Evolutionary conservation across 2,329 filamentous ascomycete genomes (phyloP), one percentile per base, ranked within the genome.

Genomic region (Talaromyces sp.): DNA sequence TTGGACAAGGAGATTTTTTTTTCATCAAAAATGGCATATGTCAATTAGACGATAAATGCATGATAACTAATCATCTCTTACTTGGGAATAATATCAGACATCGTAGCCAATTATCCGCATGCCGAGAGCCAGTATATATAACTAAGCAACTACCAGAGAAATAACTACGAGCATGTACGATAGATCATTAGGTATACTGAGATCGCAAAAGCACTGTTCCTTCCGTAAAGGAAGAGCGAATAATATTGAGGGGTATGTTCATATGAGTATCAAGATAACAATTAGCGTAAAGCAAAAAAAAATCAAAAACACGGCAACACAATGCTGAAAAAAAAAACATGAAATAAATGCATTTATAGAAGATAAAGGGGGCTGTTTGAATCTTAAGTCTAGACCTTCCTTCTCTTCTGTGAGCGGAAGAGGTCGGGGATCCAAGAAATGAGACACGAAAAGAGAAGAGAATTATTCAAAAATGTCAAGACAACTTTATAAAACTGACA

Each of bases 221-320:
- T 62, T 49, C 59, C 59, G 10, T 14, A 37, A 52, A 16, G 31
- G 39, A 62, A 62, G 33, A 60, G 57, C 11, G 8, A 62, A 37
- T 50, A 62, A 24, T 39, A 52, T 62, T 50, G 33, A 50, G 31
- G 41, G 47, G 43, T 62, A 62, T 59, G 56, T 45, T 59, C 52
- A 31, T 45, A 59, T 19, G 37, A 43, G 22, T 39, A 58, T 54
- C 50, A 54, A 54, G 13, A 56, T 16, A 37, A 50, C 10, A 13
- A 37, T 37, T 10, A 37, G 24, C 24, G 3, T 31, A 56, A 39
- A 39, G 39, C 56, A 43, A 3, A 27, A 27, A 27, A 27, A 5
- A 43, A 24, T 22, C 22, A 43, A 43, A 13, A 45, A 31, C 5
- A 31, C 19, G 22, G 14, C 22, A 22, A 13, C 37, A 43, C 14